Percentiles rank a stretch among this genome's conserved stretches.
phyloP scores from a whole-genome alignment of 2,329 filamentous ascomycete species.

The Teratosphaeria gauchensis region DNA sequence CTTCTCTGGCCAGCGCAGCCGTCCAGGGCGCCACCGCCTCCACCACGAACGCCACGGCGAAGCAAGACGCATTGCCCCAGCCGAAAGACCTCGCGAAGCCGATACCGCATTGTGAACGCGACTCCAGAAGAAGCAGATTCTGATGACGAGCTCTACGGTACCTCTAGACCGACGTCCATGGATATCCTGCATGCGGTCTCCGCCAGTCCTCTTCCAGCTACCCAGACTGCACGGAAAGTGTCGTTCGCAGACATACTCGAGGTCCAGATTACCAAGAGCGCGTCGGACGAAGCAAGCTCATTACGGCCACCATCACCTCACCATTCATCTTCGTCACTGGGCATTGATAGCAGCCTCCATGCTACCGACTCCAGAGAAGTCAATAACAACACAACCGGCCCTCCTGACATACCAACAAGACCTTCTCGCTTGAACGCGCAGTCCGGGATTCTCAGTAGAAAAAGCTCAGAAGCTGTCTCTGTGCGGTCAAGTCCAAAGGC shows the following conservation, averaged over 20 bases:
- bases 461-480: neutral
- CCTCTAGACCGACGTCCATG: neutral
- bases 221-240: neutral
- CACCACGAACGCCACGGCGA: neutral
- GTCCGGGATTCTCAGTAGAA: neutral
- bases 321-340: neutral
- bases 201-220: neutral
- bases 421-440: neutral
- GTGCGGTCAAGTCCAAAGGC: neutral
- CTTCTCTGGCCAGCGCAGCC: neutral
- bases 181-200: neutral
- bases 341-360: neutral
- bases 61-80: neutral
- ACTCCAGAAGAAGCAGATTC: neutral
- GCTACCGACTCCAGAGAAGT: neutral
- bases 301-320: neutral
- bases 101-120: neutral
- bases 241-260: neutral
- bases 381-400: neutral
- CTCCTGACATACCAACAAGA: neutral
- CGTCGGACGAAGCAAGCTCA: neutral
- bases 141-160: conserved; percentile 1
- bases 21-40: neutral
- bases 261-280: neutral
- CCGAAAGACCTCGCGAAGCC: neutral